phyloP scores from a whole-genome alignment of 2,329 filamentous ascomycete genomes.

The Sarocladiaceae sp. region DNA sequence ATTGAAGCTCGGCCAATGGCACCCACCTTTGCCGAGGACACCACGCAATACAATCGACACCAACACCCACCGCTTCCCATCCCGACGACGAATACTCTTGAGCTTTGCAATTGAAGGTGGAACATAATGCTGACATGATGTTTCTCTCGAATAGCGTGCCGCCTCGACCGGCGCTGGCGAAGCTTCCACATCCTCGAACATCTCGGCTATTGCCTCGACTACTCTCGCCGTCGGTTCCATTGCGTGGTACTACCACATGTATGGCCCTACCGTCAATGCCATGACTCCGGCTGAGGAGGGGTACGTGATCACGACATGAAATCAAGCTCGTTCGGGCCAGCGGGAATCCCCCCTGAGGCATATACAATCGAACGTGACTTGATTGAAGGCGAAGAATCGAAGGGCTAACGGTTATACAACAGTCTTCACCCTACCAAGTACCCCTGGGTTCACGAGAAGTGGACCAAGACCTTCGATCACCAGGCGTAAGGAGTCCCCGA shows the following conservation, averaged over 20 bases:
- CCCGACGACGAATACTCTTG: constrained; percentile 8
- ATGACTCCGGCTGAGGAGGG: constrained; percentile 96
- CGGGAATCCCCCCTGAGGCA: constrained; percentile 23
- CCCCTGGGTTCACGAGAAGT: constrained; percentile 92
- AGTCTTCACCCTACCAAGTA: constrained; percentile 91
- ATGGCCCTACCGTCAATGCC: constrained; percentile 81
- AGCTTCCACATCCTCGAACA: constrained; percentile 68
- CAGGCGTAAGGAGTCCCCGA: constrained; percentile 66
- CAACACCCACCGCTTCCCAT: constrained; percentile 15
- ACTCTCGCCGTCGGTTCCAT: constrained; percentile 82
- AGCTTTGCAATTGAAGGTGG: constrained; percentile 10
- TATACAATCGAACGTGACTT: constrained; percentile 22
- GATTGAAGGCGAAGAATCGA: not conserved
- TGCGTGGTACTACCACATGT: constrained; percentile 97
- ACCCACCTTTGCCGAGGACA: constrained; percentile 30
- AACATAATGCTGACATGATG: constrained; percentile 32
- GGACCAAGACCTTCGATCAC: constrained; percentile 95
- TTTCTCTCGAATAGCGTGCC: constrained; percentile 48
- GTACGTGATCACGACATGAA: constrained; percentile 55
- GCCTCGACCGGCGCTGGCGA: constrained; percentile 72
- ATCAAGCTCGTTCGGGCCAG: not conserved
- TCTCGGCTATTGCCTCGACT: constrained; percentile 82
- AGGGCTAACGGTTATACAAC: constrained; percentile 22
- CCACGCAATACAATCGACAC: constrained; percentile 14
- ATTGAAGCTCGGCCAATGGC: constrained; percentile 23